phyloP scores from a whole-genome alignment of 108 stramenopile species.

The Tribonema minus region DNA sequence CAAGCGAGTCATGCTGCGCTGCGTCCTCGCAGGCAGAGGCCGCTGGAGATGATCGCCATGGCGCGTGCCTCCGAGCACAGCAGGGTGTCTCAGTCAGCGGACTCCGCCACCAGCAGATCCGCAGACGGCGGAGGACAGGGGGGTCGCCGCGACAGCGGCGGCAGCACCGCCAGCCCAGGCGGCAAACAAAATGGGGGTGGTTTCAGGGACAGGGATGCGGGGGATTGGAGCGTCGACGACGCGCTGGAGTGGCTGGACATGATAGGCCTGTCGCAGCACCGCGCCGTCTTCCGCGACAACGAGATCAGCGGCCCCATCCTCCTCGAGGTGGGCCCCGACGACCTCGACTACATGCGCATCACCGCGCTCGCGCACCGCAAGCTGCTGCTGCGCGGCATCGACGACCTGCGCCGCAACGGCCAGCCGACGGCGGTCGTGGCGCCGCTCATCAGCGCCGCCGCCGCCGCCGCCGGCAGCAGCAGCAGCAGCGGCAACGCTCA shows the following conservation, averaged over 20 bases:
- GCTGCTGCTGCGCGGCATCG: conserved; percentile 54
- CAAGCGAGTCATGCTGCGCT: not conserved
- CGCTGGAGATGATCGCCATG: conserved; percentile 24
- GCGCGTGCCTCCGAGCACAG: conserved; percentile 14
- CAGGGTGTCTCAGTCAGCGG: conserved; percentile 1
- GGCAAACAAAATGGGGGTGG: not conserved
- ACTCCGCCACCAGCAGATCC: not conserved
- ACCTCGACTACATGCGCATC: conserved; percentile 62
- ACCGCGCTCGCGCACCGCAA: conserved; percentile 58
- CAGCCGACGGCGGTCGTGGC: not conserved
- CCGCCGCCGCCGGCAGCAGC: not conserved
- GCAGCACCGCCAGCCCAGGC: not conserved
- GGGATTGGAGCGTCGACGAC: conserved; percentile 45
- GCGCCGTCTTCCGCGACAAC: conserved; percentile 46
- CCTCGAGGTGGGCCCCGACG: conserved; percentile 60
- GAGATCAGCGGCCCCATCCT: conserved; percentile 55
- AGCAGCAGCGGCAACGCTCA: no score
- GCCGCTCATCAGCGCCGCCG: not conserved
- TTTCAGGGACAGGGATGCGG: conserved; percentile 12
- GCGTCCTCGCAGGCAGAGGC: not conserved
- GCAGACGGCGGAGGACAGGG: not conserved
- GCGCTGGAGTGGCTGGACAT: conserved; percentile 53
- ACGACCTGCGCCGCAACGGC: conserved; percentile 38
- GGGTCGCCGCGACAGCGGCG: not conserved
- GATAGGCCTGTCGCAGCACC: conserved; percentile 37